A percentile compares a stretch with the other conserved stretches of the same genome.
Conservation (phyloP, 78 protist species). For the Reticulomyxa filosa region DNA sequence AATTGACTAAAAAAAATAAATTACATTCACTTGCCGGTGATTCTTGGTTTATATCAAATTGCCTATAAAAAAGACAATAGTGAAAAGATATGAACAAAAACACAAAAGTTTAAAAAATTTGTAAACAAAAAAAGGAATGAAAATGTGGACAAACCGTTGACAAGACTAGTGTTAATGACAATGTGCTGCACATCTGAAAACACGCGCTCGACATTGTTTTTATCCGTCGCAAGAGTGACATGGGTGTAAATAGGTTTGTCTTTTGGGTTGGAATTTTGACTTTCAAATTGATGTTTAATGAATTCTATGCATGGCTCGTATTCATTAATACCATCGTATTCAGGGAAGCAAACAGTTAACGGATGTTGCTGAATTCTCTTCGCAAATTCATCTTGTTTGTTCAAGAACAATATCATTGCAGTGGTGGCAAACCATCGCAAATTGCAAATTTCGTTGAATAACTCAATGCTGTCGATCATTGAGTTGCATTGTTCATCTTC, state of each 20-base stretch:
- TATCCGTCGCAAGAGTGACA: not conserved
- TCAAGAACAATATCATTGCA: not conserved
- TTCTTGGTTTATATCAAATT: no score
- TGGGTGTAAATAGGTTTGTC: conserved; percentile 30
- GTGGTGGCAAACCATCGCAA: not conserved
- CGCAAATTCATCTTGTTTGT: no score
- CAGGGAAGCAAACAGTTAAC: not conserved
- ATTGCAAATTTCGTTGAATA: not conserved
- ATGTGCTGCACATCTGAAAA: conserved; percentile 1
- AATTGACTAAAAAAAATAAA: no score
- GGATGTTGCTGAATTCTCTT: no score
- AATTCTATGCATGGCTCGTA: not conserved
- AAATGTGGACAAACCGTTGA: no score
- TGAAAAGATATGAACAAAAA: no score
- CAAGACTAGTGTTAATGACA: not conserved
- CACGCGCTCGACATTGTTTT: not conserved
- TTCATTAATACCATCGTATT: not conserved
- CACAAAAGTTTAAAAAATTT: no score
- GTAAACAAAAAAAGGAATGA: no score
- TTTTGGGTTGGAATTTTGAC: conserved; percentile 5
- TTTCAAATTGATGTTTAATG: not conserved
- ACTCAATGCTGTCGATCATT: not conserved
- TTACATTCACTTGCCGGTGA: no score
- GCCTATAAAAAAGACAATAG: no score
- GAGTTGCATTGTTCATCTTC: not conserved